These are phyloP conservation scores for Stipa capillata DNA, from an alignment of 176 grass and related monocot genomes.

Conservation along the genomic window DNA sequence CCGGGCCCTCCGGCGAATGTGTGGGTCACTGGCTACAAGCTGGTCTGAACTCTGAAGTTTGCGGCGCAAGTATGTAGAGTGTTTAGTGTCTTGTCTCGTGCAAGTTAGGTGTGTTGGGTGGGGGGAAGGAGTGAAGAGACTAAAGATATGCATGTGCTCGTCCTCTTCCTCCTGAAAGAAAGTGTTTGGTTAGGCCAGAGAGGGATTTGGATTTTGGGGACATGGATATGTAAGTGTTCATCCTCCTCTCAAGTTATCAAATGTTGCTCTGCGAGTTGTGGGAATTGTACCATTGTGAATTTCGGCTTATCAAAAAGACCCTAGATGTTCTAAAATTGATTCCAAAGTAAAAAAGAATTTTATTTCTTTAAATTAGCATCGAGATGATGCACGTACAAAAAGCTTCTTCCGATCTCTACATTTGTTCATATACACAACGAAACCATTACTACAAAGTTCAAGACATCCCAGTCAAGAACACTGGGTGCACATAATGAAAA, in stretches of 20 bases:
- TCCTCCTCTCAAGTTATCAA: slow-evolving; percentile 14
- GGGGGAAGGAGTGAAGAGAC: slow-evolving; percentile 40
- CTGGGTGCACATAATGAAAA: too few species aligned
- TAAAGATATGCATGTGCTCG: background rate
- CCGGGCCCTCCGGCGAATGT: slow-evolving; percentile 35
- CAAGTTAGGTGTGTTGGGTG: background rate
- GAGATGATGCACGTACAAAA: too few species aligned
- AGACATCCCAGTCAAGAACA: too few species aligned
- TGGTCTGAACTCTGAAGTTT: slow-evolving; percentile 16
- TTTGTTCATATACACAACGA: too few species aligned
- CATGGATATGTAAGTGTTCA: slow-evolving; percentile 28
- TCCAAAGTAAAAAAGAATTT: too few species aligned
- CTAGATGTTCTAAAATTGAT: too few species aligned
- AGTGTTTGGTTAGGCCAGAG: slow-evolving; percentile 5
- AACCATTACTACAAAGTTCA: too few species aligned
- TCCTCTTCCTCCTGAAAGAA: slow-evolving; percentile 42
- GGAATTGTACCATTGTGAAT: too few species aligned
- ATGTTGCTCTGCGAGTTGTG: background rate
- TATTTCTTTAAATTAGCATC: too few species aligned
- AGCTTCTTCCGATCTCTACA: too few species aligned
- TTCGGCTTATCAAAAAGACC: too few species aligned
- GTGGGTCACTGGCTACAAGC: slow-evolving; percentile 54
- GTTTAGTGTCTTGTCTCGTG: background rate
- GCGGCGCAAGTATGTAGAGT: background rate
- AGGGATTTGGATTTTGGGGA: slow-evolving; percentile 37